A percentile compares a stretch with the other conserved stretches of the same genome.
phyloP scores from a whole-genome alignment of 2,329 filamentous ascomycete species.

The Ophiostoma ulmi region DNA sequence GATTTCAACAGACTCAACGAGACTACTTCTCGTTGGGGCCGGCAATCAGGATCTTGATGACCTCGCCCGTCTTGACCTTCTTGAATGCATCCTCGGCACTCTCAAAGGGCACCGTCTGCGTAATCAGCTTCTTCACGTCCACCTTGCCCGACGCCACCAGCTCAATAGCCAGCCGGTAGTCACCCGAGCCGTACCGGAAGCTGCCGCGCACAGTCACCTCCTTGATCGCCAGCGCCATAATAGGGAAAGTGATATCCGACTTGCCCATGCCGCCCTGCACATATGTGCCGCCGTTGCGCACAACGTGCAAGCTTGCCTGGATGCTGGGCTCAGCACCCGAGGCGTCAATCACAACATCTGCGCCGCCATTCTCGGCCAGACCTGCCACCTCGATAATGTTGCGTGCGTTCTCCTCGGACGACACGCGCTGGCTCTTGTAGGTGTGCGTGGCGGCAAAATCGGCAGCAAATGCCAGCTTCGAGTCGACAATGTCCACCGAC shows the following conservation, averaged over 20 bases:
- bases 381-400: constrained; percentile 59
- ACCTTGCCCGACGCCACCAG: constrained; percentile 69
- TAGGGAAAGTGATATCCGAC: constrained; percentile 81
- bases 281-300: constrained; percentile 67
- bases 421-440: constrained; percentile 57
- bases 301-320: constrained; percentile 65
- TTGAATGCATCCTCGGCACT: constrained; percentile 82
- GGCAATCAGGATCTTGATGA: constrained; percentile 64
- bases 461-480: constrained; percentile 72
- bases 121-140: constrained; percentile 77
- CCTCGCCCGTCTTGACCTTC: constrained; percentile 78
- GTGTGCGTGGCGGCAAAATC: constrained; percentile 67
- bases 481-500: constrained; percentile 79
- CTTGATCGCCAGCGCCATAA: constrained; percentile 83
- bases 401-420: constrained; percentile 68
- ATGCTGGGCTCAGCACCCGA: constrained; percentile 74
- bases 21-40: constrained; percentile 57
- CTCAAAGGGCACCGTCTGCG: constrained; percentile 68
- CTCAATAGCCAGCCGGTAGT: constrained; percentile 78
- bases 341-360: constrained; percentile 75
- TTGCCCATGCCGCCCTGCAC: constrained; percentile 90
- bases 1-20: background rate
- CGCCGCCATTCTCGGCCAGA: constrained; percentile 53
- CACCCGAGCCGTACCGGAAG: constrained; percentile 83
- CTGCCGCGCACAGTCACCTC: constrained; percentile 82